Base-by-base conservation (phyloP, 352 stramenopile species). In the Globisporangium sylvaticum region DNA sequence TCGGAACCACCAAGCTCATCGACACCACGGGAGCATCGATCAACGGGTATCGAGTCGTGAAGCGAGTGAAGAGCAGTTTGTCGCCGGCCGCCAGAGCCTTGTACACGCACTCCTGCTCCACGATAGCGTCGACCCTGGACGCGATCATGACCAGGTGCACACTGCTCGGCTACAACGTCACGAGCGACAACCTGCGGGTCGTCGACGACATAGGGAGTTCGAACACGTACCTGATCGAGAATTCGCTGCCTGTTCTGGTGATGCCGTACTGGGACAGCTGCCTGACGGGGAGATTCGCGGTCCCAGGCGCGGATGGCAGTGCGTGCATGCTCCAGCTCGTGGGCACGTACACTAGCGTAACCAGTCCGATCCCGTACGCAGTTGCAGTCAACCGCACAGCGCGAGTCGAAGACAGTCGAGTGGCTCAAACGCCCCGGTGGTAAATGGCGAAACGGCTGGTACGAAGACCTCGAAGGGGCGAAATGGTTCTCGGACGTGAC, bases 391-490 rank as follows among this genome's bases (percentile, higher is more conserved):
- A 65, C 9, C 68, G 73, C 2, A 37, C 58, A 0, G 20, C 71
- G 70, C 3, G 66, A 74, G 27, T 0, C n/a, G 1, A 80, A 80
- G 59, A 77, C 73, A 22, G 42, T 31, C 4, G 59, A 71, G 27
- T 79, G 66, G 67, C 73, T 83, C 0, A 20, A 34, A 1, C 61
- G 57, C 15, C 60, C 69, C 1, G 64, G 58, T 5, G 75, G 75
- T 0, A 29, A 58, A 7, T 83, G 75, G 75, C 54, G 62, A 5
- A 80, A 80, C 37, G 75, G 75, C 0, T 83, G 75, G 75, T 80
- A 80, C 48, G 72, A 73, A 57, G 72, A 79, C 32, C 15, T 42
- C 0, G 14, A 42, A 9, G 66, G 68, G 0, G 7, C 20, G 52
- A 60, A 56, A 14, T 70, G 65, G 65, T 62, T 57, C 27, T 56